phyloP scores from a whole-genome alignment of 1,284 basidiomycete genomes.

The Ceratobasidium sp. region DNA sequence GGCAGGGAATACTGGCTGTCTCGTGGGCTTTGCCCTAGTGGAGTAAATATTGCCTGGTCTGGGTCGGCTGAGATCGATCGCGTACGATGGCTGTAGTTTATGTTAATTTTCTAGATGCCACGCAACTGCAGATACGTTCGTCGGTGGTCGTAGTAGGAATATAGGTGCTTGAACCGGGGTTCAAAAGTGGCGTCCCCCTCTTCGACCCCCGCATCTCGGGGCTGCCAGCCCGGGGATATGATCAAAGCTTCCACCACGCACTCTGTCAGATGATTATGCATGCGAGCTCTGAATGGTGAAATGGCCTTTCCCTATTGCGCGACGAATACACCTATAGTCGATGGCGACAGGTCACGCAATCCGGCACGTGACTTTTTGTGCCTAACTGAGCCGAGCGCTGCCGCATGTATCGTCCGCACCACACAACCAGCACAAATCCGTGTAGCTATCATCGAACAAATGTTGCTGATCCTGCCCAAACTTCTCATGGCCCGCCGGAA shows the following conservation, averaged over 20 bases:
- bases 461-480: no score
- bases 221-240: not conserved
- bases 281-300: conserved; percentile 29
- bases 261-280: conserved; percentile 9
- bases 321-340: not conserved
- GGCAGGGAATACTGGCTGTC: conserved; percentile 28
- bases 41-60: conserved; percentile 13
- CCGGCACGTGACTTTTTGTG: conserved; percentile 21
- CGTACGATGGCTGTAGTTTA: not conserved
- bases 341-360: conserved; percentile 44
- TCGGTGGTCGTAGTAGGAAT: conserved; percentile 18
- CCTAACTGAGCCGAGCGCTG: not conserved
- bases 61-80: not conserved
- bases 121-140: not conserved
- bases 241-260: conserved; percentile 39
- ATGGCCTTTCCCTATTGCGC: conserved; percentile 38
- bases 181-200: conserved; percentile 9
- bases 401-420: conserved; percentile 9
- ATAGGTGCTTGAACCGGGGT: conserved; percentile 10
- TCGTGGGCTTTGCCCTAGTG: conserved; percentile 39
- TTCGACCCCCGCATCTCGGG: conserved; percentile 25
- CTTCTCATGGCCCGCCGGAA: not conserved
- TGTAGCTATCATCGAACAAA: no score
- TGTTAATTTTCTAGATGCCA: not conserved
- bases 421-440: not conserved